Evolutionary conservation across 768 basidiomycete species (phyloP).

Genomic region (Amanita subjunquillea): DNA sequence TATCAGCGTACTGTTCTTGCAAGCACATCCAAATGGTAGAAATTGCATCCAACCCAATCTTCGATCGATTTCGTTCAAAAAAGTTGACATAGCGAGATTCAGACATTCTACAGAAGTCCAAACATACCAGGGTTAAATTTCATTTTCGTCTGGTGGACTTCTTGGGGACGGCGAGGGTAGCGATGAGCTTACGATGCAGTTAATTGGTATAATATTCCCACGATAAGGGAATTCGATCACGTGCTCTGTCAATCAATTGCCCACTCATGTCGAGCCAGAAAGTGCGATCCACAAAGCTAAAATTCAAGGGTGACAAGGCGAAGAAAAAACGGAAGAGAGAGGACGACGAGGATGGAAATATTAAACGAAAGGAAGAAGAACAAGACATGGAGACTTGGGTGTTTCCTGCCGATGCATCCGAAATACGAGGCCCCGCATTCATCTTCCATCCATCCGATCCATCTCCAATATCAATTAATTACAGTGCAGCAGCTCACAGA

Average conservation of each 20-base stretch:
- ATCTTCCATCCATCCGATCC: conserved; percentile 77
- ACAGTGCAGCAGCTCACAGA: conserved; percentile 64
- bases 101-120: conserved; percentile 12
- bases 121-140: conserved; percentile 79
- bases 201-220: conserved; percentile 22
- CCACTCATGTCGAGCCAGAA: conserved; percentile 26
- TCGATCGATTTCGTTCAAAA: conserved; percentile 16
- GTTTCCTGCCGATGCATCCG: conserved; percentile 53
- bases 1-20: conserved; percentile 11
- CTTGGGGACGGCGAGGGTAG: conserved; percentile 53
- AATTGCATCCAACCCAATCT: conserved; percentile 46
- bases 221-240: conserved; percentile 19
- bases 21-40: conserved; percentile 30
- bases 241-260: conserved; percentile 13
- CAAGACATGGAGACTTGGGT: conserved; percentile 74
- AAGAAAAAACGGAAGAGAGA: conserved; percentile 76
- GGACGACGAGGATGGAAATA: conserved; percentile 38
- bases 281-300: conserved; percentile 66
- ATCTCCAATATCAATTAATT: conserved; percentile 66
- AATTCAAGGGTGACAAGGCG: conserved; percentile 82
- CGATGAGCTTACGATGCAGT: conserved; percentile 19
- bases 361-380: conserved; percentile 45
- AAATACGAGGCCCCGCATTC: conserved; percentile 85
- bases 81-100: conserved; percentile 15
- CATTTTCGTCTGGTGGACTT: conserved; percentile 42